Evolutionary conservation across 139 green algal species (phyloP).

Genomic region (Pycnococcus provasolii): DNA sequence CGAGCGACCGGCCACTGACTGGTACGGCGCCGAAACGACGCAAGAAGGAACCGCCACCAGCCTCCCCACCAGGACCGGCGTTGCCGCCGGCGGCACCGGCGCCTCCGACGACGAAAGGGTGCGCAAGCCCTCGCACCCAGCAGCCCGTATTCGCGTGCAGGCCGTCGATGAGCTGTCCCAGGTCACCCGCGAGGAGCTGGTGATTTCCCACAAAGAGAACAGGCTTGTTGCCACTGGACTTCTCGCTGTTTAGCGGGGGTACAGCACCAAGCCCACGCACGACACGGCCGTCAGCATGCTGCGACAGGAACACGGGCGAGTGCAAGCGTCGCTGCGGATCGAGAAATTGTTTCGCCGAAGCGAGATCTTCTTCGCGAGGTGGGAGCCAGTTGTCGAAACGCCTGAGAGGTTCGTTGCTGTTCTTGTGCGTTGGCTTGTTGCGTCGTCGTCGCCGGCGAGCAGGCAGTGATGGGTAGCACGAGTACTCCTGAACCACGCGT

Average conservation of each 20-base stretch:
- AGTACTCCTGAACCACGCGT: background rate
- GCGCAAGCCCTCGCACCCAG: conserved; percentile 66
- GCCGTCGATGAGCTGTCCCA: conserved; percentile 57
- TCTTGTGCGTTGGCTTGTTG: background rate
- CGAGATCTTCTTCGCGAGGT: conserved; percentile 6
- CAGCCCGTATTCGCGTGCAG: conserved; percentile 52
- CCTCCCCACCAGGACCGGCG: conserved; percentile 8
- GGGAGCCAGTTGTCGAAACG: background rate
- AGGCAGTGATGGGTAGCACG: background rate
- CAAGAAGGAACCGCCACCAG: conserved; percentile 41
- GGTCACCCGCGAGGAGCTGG: conserved; percentile 65
- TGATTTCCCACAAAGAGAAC: conserved; percentile 84
- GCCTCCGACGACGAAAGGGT: conserved; percentile 43
- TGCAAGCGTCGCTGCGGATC: conserved; percentile 29
- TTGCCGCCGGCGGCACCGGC: background rate
- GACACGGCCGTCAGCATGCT: conserved; percentile 25
- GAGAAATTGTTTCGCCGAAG: background rate
- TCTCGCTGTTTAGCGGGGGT: background rate
- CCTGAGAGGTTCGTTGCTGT: background rate
- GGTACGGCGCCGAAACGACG: conserved; percentile 79
- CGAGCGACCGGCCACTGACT: conserved; percentile 63
- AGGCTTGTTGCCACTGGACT: background rate
- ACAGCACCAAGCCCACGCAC: conserved; percentile 18
- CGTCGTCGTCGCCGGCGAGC: background rate
- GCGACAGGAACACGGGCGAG: conserved; percentile 75